Evolutionary conservation across 2,329 filamentous ascomycete genomes (phyloP), one percentile per base, ranked within the genome.

Genomic region (Paracoccidioides brasiliensis): DNA sequence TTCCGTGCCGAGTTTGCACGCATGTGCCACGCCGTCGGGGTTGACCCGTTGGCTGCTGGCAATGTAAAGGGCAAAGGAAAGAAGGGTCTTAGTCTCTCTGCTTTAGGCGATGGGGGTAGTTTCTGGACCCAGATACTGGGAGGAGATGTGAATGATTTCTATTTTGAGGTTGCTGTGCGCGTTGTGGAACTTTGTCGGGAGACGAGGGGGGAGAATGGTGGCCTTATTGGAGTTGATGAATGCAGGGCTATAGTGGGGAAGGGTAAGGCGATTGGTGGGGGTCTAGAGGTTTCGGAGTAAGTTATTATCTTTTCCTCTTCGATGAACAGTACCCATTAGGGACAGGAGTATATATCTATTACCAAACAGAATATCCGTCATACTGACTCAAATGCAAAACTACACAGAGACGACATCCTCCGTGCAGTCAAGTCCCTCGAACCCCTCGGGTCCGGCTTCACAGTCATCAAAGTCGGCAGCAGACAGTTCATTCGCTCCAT

Each of bases 1-100:
- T 98, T 98, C 72, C 88, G 93, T 58, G 90, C 91, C 38, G 91
- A 98, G 72, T 98, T 98, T 68, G 91, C 93, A 3, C 89, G 91
- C 69, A 98, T 98, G 93, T 98, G 93, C 74, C 83, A 90, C 65
- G 90, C 90, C 59, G 96, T 98, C 62, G 93, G 93, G 51, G 90
- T 98, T 10, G 93, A 98, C 70, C 94, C 93, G 2, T 78, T 98
- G 15, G 89, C 90, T n/a, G 83, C 80, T 56, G 79, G 75, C 63
- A 82, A 78, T 64, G 72, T 74, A 58, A 69, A 75, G 62, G 75
- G 76, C 53, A 75, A 75, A 58, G 70, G 71, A 44, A 73, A 70
- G 3, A 76, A 60, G 69, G 74, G 74, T 70, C 40, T 63, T n/a
- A 53, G 73, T 70, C 35, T 59, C 5, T 42, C 59, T n/a, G 53